Evolutionary conservation across 768 basidiomycete genomes (phyloP).

Genomic region (Podaxis sp.): DNA sequence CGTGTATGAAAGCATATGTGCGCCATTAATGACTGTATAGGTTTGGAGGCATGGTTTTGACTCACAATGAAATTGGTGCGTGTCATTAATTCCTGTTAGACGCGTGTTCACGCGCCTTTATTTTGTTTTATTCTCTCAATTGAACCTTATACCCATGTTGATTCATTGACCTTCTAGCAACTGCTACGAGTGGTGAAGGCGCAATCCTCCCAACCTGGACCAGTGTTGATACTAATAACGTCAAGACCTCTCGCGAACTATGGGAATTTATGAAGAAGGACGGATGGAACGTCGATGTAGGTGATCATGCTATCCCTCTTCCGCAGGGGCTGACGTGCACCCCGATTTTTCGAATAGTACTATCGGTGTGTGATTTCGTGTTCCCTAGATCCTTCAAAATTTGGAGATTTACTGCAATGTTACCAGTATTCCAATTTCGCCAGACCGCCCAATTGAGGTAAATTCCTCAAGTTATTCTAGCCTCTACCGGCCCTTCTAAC

Average conservation of each 20-base stretch:
- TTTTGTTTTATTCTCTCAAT: no score
- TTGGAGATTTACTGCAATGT: neutral
- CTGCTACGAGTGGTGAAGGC: constrained; percentile 53
- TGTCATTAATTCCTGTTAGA: neutral
- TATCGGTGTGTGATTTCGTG: constrained; percentile 48
- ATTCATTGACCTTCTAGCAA: constrained; percentile 5
- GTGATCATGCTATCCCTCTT: constrained; percentile 19
- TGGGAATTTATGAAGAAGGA: constrained; percentile 74
- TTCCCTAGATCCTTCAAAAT: neutral
- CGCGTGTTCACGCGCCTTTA: neutral
- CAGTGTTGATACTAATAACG: constrained; percentile 73
- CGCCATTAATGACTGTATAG: constrained; percentile 29
- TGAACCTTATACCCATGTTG: neutral
- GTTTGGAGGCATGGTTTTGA: constrained; percentile 86
- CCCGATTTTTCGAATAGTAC: constrained; percentile 43
- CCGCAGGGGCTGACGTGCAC: neutral
- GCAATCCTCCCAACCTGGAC: constrained; percentile 93
- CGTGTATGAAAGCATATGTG: neutral
- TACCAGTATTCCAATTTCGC: constrained; percentile 86
- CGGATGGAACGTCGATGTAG: constrained; percentile 91
- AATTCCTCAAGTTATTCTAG: constrained; percentile 8
- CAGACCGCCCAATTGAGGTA: constrained; percentile 87
- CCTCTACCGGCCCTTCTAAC: neutral
- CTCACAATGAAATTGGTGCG: constrained; percentile 88
- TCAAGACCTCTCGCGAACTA: constrained; percentile 85